Base-by-base conservation (phyloP, 225 moss, liverwort and hornwort genomes). In the Bryoerythrophyllum caledonicum region DNA sequence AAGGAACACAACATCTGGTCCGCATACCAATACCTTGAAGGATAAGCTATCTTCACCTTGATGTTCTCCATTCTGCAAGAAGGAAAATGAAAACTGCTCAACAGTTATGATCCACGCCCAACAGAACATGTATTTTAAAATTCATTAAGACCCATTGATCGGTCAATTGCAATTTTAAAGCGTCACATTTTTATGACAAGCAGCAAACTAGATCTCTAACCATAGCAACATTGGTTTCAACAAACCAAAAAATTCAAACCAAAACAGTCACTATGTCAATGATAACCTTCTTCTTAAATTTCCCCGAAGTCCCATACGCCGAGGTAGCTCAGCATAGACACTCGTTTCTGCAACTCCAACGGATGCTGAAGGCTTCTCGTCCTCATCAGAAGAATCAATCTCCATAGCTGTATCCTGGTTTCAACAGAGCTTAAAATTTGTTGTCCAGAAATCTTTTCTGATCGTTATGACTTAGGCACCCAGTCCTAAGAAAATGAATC, bases 11-110 rank as follows among this genome's bases (percentile, higher is more conserved):
- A 44, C 41, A 64, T 58, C 67, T 59, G 27, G 51, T 52, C 28
- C 32, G 10, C 10, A 40, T 51, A 24, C 41, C 58, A 52, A 59
- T 83, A 91, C 91, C 91, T 87, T 20, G 89, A 91, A 43, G 93
- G 93, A 65, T 93, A 93, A 14, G 93, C 93, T 52, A 93, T 93
- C 90, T 75, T 91, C 89, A 86, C 75, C 68, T 81, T 89, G 32
- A 72, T 34, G 60, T 71, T 65, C 32, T 78, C 86, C 81, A 74
- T 80, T 51, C 90, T 92, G 88, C 28, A 43, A 55, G 80, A 57
- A 35, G 82, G 82, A 75, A 74, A 30, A 30, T 21, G 25, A 6
- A 27, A 78, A 8, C 32, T 32, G 48, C 65, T 15, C 15, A 16
- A 5, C 57, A 38, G 26, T 65, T 44, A 57, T 48, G 19, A 65